A percentile compares a stretch with the other conserved stretches of the same genome.
Evolutionary conservation across 768 basidiomycete species (phyloP).

Genomic region (Lactarius sanguifluus): DNA sequence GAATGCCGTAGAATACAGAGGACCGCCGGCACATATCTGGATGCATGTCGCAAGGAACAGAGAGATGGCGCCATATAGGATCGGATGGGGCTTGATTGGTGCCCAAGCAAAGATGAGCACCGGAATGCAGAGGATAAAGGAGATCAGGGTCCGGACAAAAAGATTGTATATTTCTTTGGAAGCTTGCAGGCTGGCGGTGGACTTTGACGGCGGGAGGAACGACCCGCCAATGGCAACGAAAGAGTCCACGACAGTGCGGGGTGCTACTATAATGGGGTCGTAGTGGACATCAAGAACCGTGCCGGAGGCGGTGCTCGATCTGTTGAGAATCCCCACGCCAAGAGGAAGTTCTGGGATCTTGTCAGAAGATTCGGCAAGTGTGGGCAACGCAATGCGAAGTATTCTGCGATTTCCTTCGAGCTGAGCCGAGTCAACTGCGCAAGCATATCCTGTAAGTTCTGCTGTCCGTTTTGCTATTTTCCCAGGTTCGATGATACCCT

Average conservation of each 20-base stretch:
- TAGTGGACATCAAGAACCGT: constrained; percentile 28
- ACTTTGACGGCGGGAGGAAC: constrained; percentile 33
- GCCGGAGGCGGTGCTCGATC: not conserved
- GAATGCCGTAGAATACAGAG: constrained; percentile 39
- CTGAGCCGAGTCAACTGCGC: constrained; percentile 12
- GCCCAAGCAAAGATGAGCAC: constrained; percentile 48
- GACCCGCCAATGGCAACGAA: constrained; percentile 31
- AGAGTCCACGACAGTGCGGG: constrained; percentile 37
- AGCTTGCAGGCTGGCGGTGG: constrained; percentile 33
- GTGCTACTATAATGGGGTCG: constrained; percentile 33
- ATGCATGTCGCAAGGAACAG: constrained; percentile 43
- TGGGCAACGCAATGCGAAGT: constrained; percentile 17
- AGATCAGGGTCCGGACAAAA: constrained; percentile 36
- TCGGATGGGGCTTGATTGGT: constrained; percentile 36
- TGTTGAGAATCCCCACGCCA: constrained; percentile 8
- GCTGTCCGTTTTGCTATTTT: constrained; percentile 21
- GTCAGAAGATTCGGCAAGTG: not conserved
- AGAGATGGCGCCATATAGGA: constrained; percentile 40
- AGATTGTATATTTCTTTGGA: constrained; percentile 36
- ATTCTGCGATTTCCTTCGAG: constrained; percentile 11
- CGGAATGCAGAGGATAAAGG: constrained; percentile 40
- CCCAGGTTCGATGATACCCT: constrained; percentile 22
- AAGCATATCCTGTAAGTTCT: constrained; percentile 22
- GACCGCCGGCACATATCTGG: constrained; percentile 39
- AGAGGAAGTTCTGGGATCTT: constrained; percentile 12